These are phyloP conservation scores for Tillandsia fasciculata DNA, from an alignment of 176 grass and related monocot species.

Conservation along the genomic window DNA sequence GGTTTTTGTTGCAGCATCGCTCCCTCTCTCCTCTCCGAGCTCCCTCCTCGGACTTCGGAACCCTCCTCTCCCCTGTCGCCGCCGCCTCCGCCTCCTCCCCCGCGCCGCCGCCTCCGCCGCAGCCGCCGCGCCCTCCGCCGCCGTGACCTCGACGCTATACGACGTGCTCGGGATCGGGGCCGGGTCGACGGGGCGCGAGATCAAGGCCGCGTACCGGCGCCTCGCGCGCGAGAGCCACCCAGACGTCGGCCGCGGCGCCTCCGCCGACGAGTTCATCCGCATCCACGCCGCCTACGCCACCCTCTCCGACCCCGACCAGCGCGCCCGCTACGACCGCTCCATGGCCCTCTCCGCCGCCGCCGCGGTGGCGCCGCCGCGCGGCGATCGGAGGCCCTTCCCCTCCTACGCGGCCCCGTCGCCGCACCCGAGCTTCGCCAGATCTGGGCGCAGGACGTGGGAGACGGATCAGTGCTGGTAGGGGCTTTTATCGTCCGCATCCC, in stretches of 20 bases:
- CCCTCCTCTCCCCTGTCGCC: not conserved
- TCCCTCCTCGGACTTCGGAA: not conserved
- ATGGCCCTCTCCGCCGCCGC: constrained; percentile 18
- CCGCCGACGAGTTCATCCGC: constrained; percentile 26
- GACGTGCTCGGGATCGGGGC: constrained; percentile 10
- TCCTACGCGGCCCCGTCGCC: no score
- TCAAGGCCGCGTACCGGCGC: constrained; percentile 28
- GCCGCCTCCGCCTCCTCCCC: not conserved
- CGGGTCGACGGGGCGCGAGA: not conserved
- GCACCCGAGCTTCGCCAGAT: not conserved
- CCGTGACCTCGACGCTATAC: not conserved
- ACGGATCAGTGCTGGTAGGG: constrained; percentile 66
- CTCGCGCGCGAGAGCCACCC: constrained; percentile 34
- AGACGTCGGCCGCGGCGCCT: constrained; percentile 28
- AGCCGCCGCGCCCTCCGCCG: not conserved
- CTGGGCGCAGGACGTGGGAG: constrained; percentile 35
- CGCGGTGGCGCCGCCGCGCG: constrained; percentile 22
- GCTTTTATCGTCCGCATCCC: no score
- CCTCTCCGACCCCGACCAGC: constrained; percentile 45
- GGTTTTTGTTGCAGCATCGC: not conserved
- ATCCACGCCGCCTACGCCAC: constrained; percentile 54
- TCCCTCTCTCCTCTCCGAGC: not conserved
- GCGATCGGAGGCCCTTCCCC: not conserved
- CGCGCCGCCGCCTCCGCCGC: not conserved
- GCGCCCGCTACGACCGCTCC: constrained; percentile 42